Conservation (phyloP, 2,329 filamentous ascomycete genomes). For the Hypoxylon sp. region DNA sequence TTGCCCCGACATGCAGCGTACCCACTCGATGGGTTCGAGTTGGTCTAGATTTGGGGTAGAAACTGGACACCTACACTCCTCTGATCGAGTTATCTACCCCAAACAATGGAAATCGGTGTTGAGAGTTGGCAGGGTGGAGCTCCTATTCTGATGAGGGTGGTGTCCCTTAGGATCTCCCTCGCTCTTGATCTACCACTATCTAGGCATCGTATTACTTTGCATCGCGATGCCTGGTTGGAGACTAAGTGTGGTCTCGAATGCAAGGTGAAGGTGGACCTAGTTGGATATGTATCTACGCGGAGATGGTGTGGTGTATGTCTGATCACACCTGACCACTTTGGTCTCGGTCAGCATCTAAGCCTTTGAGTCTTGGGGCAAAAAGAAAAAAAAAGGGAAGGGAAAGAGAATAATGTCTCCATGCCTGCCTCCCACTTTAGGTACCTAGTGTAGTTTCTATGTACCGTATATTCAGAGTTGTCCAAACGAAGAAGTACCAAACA, state of each 20-base stretch:
- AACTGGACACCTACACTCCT: conserved; percentile 14
- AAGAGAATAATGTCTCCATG: not conserved
- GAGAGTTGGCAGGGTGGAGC: conserved; percentile 20
- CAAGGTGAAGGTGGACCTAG: conserved; percentile 22
- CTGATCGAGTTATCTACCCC: conserved; percentile 7
- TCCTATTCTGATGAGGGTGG: not conserved
- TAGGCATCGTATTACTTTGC: conserved; percentile 17
- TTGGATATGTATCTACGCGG: conserved; percentile 12
- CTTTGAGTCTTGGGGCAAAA: conserved; percentile 14
- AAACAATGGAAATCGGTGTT: conserved; percentile 2
- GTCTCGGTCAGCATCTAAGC: conserved; percentile 22
- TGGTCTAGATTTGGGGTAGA: conserved; percentile 15
- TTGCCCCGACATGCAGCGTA: conserved; percentile 19
- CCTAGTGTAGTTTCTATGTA: conserved; percentile 5
- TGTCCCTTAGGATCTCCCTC: conserved; percentile 12
- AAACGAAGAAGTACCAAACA: not conserved
- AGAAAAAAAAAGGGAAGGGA: not conserved
- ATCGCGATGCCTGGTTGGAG: conserved; percentile 21
- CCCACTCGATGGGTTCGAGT: conserved; percentile 13
- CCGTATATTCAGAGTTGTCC: conserved; percentile 1
- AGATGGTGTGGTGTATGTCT: conserved; percentile 9
- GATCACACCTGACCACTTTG: conserved; percentile 6
- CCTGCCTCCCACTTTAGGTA: conserved; percentile 12
- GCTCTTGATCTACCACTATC: conserved; percentile 8
- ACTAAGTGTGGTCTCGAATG: conserved; percentile 1